phyloP scores from a whole-genome alignment of 768 basidiomycete genomes.

The Agrocybe praecox region DNA sequence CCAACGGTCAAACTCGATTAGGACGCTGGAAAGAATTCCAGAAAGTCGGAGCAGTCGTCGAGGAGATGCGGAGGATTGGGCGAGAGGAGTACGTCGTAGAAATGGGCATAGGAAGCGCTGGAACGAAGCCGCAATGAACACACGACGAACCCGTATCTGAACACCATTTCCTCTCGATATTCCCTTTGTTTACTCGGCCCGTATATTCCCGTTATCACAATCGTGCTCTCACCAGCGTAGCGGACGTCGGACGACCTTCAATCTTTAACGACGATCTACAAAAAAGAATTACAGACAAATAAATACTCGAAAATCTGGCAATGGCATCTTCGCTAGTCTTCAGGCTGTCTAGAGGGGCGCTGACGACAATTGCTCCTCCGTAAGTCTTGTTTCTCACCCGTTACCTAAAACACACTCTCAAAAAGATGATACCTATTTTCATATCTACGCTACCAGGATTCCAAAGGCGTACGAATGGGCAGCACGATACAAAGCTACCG shows the following conservation, averaged over 20 bases:
- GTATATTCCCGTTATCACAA: constrained; percentile 3
- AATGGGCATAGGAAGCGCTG: constrained; percentile 63
- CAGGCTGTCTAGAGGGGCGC: constrained; percentile 40
- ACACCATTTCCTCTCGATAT: too few relatives aligned
- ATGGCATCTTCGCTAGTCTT: constrained; percentile 27
- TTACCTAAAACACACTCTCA: too few relatives aligned
- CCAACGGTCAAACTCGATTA: constrained; percentile 6
- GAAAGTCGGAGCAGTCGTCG: constrained; percentile 70
- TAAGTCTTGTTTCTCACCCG: constrained; percentile 27
- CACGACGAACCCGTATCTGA: neutral
- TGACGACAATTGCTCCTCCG: constrained; percentile 51
- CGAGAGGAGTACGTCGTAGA: constrained; percentile 58
- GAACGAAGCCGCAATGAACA: constrained; percentile 2
- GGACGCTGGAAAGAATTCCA: constrained; percentile 61
- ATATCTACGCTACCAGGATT: constrained; percentile 39
- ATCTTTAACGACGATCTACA: too few relatives aligned
- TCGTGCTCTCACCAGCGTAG: neutral
- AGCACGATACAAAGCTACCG: constrained; percentile 39
- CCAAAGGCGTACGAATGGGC: constrained; percentile 63
- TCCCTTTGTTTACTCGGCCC: constrained; percentile 10
- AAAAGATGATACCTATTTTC: too few relatives aligned
- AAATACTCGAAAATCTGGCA: too few relatives aligned
- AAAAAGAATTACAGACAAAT: too few relatives aligned
- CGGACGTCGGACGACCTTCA: too few relatives aligned
- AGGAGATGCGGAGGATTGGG: constrained; percentile 63